Percentiles rank a stretch among this genome's conserved stretches.
Evolutionary conservation across 116 monocot species (phyloP).

Genomic region (Posidonia oceanica): DNA sequence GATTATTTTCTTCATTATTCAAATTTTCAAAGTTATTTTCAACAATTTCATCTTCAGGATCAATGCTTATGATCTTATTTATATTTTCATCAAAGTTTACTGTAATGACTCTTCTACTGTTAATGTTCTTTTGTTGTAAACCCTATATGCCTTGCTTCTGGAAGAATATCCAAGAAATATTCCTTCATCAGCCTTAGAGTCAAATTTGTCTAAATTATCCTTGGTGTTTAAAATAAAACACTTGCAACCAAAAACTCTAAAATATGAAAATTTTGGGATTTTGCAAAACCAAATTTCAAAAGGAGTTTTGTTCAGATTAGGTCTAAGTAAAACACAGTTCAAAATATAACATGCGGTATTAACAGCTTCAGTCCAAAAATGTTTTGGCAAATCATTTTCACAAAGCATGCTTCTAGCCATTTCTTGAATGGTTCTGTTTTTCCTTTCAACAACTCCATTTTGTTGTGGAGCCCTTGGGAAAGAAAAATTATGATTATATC

Average conservation of each 20-base stretch:
- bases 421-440: too few species aligned
- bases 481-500: neutral
- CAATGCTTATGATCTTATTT: neutral
- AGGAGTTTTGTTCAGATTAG: neutral
- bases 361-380: too few species aligned
- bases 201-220: too few species aligned
- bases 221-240: too few species aligned
- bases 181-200: neutral
- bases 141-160: neutral
- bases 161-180: neutral
- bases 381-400: too few species aligned
- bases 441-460: too few species aligned
- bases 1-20: neutral
- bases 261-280: too few species aligned
- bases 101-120: neutral
- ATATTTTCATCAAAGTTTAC: neutral
- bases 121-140: neutral
- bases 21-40: neutral
- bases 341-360: too few species aligned
- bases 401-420: too few species aligned
- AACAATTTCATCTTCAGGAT: neutral
- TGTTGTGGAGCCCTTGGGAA: too few species aligned
- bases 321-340: too few species aligned
- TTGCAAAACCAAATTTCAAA: neutral
- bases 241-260: too few species aligned